Base-by-base conservation (phyloP, 2,329 filamentous ascomycete genomes). In the Ophiosphaerella korrae region DNA sequence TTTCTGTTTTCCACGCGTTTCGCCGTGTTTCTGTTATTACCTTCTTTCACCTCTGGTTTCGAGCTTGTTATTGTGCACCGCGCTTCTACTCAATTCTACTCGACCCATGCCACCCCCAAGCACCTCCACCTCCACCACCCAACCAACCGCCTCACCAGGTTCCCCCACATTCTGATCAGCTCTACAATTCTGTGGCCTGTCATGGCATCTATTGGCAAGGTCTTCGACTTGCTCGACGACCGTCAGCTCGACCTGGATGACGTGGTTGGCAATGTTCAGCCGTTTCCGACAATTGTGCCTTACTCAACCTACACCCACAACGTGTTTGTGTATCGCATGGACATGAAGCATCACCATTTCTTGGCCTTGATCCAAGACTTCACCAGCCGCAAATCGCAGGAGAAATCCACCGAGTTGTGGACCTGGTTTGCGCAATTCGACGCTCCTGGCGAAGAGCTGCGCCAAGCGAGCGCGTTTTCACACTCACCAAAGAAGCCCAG, bases 341-440 rank as follows among this genome's bases (percentile, higher is more conserved):
- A 68, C 14, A 55, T 50, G 3, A 41, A 48, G n/a, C 66, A 64
- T 32, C 62, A 65, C 9, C 33, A 63, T 8, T 64, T 67, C 52
- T 37, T 71, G 41, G 63, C 52, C 7, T 49, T 63, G 5, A 53
- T 71, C 3, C 70, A 73, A 35, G 60, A 70, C 31, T 66, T 66
- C 48, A 71, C 66, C 23, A 58, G 61, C 34, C 57, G 58, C 31
- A 48, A 41, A 39, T 55, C 68, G 13, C 41, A 41, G 9, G 42
- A 57, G 23, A 38, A 38, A 8, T 42, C 52, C 38, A 63, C 59
- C 40, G 70, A 73, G 48, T 41, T 66, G 3, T 73, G 70, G 70
- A 66, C 63, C 6, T 73, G 67, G 67, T 54, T 46, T 18, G 60
- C 67, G 39, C 70, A 73, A 41, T 72, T 66, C 67, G 53, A 71